Evolutionary conservation across 2,329 filamentous ascomycete species (phyloP).

Genomic region (Colletotrichum musae): DNA sequence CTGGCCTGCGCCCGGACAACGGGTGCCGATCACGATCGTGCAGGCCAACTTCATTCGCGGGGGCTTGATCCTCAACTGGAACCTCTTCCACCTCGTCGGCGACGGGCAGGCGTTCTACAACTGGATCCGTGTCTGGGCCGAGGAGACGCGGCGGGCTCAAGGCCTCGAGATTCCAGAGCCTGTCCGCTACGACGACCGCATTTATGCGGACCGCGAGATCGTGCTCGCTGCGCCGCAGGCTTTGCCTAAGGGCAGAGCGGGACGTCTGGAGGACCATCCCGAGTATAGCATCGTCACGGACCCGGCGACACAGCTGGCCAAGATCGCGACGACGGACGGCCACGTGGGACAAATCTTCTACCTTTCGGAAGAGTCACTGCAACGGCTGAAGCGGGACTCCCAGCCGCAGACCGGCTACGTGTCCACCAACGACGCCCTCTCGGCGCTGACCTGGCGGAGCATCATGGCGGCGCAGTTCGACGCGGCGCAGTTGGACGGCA

Average conservation of each 20-base stretch:
- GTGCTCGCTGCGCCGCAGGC: slow-evolving; percentile 37
- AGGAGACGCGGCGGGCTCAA: slow-evolving; percentile 52
- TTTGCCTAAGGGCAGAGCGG: slow-evolving; percentile 44
- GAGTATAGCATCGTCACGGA: slow-evolving; percentile 50
- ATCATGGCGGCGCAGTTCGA: slow-evolving; percentile 38
- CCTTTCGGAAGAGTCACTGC: slow-evolving; percentile 48
- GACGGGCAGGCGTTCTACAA: slow-evolving; percentile 51
- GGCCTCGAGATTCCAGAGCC: slow-evolving; percentile 44
- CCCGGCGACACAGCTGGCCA: slow-evolving; percentile 47
- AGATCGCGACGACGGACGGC: slow-evolving; percentile 50
- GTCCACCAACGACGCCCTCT: slow-evolving; percentile 46
- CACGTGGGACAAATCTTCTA: slow-evolving; percentile 52
- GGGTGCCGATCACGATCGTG: slow-evolving; percentile 33
- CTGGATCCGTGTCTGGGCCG: slow-evolving; percentile 53
- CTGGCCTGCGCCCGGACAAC: slow-evolving; percentile 46
- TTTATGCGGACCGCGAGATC: slow-evolving; percentile 49
- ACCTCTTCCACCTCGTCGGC: slow-evolving; percentile 51
- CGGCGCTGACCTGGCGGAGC: slow-evolving; percentile 34
- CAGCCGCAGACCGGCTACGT: slow-evolving; percentile 46
- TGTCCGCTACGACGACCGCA: slow-evolving; percentile 45
- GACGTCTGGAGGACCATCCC: slow-evolving; percentile 48
- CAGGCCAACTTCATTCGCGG: slow-evolving; percentile 51
- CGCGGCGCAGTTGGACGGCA: not conserved
- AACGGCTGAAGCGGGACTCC: slow-evolving; percentile 49
- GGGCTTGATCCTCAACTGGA: slow-evolving; percentile 47